A percentile compares a stretch with the other conserved stretches of the same genome.
Evolutionary conservation across 225 moss, liverwort and hornwort genomes (phyloP).

Genomic region (Rhytidiadelphus loreus): DNA sequence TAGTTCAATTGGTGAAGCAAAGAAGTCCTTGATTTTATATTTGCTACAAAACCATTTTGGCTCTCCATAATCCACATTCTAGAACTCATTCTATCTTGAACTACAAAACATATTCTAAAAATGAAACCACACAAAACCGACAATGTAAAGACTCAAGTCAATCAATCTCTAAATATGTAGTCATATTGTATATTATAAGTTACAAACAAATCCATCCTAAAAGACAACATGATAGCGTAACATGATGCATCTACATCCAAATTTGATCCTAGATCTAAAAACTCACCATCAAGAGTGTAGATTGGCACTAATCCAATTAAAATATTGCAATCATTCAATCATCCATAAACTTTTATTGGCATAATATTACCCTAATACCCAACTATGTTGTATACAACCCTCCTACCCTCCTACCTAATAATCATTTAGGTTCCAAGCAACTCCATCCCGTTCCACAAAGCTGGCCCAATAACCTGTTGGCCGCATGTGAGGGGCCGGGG

Average conservation of each 20-base stretch:
- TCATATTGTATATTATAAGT: not conserved
- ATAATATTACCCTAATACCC: not conserved
- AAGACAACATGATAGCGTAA: too few relatives aligned
- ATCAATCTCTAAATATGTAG: not conserved
- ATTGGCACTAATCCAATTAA: fast-evolving
- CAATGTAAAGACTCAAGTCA: not conserved
- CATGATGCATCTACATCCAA: too few relatives aligned
- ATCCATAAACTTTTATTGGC: not conserved
- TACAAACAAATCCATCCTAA: too few relatives aligned
- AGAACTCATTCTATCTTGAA: fast-evolving
- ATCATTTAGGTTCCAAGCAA: not conserved
- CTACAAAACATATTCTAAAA: not conserved
- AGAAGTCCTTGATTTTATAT: not conserved
- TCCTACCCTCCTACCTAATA: not conserved
- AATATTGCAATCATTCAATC: not conserved
- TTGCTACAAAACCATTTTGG: not conserved
- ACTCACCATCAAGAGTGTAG: fast-evolving
- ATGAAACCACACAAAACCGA: too few relatives aligned
- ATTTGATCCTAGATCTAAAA: fast-evolving
- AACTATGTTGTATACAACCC: not conserved
- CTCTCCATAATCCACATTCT: too few relatives aligned
- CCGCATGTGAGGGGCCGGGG: not conserved
- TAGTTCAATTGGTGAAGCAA: fast-evolving
- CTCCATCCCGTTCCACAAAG: not conserved
- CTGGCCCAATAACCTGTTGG: not conserved